Percentiles rank a stretch among this genome's conserved stretches.
These are phyloP conservation scores for Coelastrella sp. DNA, from an alignment of 139 green algal species.

Conservation along the genomic window DNA sequence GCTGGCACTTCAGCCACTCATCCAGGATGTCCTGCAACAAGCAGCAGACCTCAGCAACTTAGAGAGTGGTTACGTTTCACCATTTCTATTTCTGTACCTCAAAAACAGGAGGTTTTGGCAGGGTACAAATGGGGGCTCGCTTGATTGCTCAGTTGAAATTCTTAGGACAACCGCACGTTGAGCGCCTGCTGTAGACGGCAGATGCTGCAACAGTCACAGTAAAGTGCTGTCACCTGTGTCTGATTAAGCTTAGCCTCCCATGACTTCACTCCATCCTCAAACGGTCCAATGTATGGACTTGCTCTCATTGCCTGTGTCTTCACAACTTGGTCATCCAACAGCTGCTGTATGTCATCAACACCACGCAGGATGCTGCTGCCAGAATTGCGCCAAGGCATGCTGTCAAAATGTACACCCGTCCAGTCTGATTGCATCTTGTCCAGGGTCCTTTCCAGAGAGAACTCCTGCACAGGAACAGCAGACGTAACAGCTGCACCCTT, in stretches of 20 bases:
- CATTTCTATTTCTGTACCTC: too few relatives aligned
- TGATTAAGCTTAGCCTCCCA: conserved; percentile 79
- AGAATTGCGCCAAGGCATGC: conserved; percentile 73
- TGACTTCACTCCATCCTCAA: conserved; percentile 73
- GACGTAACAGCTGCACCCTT: background rate
- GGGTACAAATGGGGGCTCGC: too few relatives aligned
- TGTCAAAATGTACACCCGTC: conserved; percentile 75
- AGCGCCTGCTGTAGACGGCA: background rate
- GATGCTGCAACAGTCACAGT: background rate
- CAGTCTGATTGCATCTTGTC: conserved; percentile 91
- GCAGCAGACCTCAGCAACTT: background rate
- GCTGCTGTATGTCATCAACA: conserved; percentile 77
- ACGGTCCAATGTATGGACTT: conserved; percentile 83
- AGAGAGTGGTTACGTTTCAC: too few relatives aligned
- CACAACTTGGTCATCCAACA: conserved; percentile 57
- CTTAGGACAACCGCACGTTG: too few relatives aligned
- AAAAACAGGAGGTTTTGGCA: too few relatives aligned
- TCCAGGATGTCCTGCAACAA: conserved; percentile 80
- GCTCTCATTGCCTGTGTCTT: conserved; percentile 88
- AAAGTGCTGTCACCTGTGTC: conserved; percentile 55
- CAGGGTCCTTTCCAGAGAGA: conserved; percentile 75
- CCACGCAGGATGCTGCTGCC: conserved; percentile 70
- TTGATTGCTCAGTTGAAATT: too few relatives aligned
- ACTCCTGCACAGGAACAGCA: conserved; percentile 57
- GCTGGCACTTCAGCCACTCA: conserved; percentile 82